Percentiles rank a stretch among this genome's conserved stretches.
These are phyloP conservation scores for Fusarium sarcochroum DNA, from an alignment of 2,329 filamentous ascomycete genomes.

Conservation along the genomic window DNA sequence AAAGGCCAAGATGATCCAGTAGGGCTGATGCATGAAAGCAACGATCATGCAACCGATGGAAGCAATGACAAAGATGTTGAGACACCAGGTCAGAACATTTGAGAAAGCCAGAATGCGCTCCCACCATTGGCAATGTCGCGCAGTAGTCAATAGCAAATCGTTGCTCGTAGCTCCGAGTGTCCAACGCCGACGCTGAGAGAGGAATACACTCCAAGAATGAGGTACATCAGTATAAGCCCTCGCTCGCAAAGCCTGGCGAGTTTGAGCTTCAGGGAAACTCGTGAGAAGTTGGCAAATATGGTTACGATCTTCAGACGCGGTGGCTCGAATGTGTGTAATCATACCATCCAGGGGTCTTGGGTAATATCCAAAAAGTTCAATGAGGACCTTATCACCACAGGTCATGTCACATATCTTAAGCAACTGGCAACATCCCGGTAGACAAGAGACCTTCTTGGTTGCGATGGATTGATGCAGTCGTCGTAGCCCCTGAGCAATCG, in stretches of 20 bases:
- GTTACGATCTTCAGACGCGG: constrained; percentile 45
- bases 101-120: constrained; percentile 44
- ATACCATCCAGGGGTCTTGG: constrained; percentile 41
- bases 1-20: constrained; percentile 47
- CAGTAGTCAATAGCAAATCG: constrained; percentile 39
- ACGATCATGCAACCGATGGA: constrained; percentile 48
- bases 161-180: constrained; percentile 48
- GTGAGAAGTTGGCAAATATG: constrained; percentile 47
- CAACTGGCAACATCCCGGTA: constrained; percentile 45
- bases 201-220: constrained; percentile 56
- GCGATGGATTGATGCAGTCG: constrained; percentile 46
- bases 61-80: constrained; percentile 47
- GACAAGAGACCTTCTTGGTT: constrained; percentile 46
- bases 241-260: constrained; percentile 57
- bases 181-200: constrained; percentile 50
- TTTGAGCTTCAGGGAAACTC: constrained; percentile 53
- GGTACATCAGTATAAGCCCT: constrained; percentile 58
- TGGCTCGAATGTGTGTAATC: constrained; percentile 45
- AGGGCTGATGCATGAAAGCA: constrained; percentile 47
- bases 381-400: constrained; percentile 41
- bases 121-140: constrained; percentile 45
- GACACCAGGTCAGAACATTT: constrained; percentile 45
- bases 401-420: constrained; percentile 44
- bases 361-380: constrained; percentile 45
- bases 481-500: constrained; percentile 46